These are phyloP conservation scores for Calonectria pseudoturangicola DNA, from an alignment of 2,329 filamentous ascomycete genomes.

Conservation along the genomic window DNA sequence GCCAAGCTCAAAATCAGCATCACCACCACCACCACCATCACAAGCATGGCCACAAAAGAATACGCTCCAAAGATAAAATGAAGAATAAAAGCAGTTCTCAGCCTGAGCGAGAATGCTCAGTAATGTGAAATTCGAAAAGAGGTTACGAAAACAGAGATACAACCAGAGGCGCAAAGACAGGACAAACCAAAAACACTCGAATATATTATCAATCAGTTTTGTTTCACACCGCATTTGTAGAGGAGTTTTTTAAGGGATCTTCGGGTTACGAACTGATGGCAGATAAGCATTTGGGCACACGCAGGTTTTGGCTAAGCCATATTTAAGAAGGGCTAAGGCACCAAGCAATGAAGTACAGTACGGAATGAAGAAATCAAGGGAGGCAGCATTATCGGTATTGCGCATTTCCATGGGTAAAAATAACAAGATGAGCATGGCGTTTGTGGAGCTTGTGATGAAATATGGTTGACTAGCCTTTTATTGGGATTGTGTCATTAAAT, in stretches of 20 bases:
- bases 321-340: neutral
- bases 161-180: neutral
- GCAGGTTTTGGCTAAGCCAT: constrained; percentile 7
- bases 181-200: constrained; percentile 15
- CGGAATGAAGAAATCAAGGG: neutral
- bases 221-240: constrained; percentile 43
- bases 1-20: constrained; percentile 45
- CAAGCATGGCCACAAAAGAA: constrained; percentile 60
- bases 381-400: constrained; percentile 26
- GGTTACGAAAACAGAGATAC: constrained; percentile 10
- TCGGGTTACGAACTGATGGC: neutral
- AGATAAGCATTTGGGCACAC: neutral
- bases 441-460: constrained; percentile 12
- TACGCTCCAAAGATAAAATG: constrained; percentile 63
- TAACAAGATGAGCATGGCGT: constrained; percentile 38
- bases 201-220: constrained; percentile 23
- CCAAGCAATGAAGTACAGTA: constrained; percentile 2
- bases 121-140: constrained; percentile 63
- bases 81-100: constrained; percentile 61
- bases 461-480: constrained; percentile 6
- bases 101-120: constrained; percentile 68
- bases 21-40: constrained; percentile 40
- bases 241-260: constrained; percentile 37
- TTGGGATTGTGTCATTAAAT: neutral
- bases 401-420: constrained; percentile 40